A percentile compares a stretch with the other conserved stretches of the same genome.
phyloP scores from a whole-genome alignment of 768 basidiomycete species.

The Cystobasidium onofrii region DNA sequence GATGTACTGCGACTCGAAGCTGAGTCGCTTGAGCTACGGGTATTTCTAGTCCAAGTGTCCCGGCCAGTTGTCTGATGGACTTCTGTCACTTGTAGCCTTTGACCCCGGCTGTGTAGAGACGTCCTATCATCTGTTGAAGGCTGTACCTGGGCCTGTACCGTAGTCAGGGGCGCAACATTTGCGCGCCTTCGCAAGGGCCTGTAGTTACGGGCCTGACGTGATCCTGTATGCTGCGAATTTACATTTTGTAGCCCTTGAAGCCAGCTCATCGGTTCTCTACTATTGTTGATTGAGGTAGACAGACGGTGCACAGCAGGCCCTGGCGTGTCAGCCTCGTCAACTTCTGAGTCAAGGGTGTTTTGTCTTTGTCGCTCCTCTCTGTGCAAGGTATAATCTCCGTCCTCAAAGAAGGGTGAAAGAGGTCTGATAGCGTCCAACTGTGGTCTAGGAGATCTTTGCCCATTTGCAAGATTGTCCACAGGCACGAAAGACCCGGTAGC shows the following conservation, averaged over 20 bases:
- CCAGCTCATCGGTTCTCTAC: constrained; percentile 2
- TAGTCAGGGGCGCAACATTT: too few relatives aligned
- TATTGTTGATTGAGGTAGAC: neutral
- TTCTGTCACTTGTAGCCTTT: neutral
- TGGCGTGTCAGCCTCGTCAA: neutral
- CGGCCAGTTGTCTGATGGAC: neutral
- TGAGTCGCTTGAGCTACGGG: neutral
- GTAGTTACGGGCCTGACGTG: neutral
- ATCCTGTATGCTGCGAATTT: neutral
- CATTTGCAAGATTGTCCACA: neutral
- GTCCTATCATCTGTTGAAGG: neutral
- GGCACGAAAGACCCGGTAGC: neutral
- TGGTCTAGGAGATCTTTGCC: neutral
- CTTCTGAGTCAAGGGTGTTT: neutral
- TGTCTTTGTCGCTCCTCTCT: neutral
- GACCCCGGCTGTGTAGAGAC: neutral
- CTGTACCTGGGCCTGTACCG: too few relatives aligned
- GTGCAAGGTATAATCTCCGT: neutral
- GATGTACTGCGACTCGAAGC: neutral
- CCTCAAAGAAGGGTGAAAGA: neutral
- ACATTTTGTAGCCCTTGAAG: neutral
- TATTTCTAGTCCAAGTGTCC: neutral
- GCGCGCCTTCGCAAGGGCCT: too few relatives aligned
- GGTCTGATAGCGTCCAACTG: neutral
- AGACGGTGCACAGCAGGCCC: neutral